These are phyloP conservation scores for Fraxinus greggii DNA, from an alignment of 305 asterid species.

Conservation along the genomic window DNA sequence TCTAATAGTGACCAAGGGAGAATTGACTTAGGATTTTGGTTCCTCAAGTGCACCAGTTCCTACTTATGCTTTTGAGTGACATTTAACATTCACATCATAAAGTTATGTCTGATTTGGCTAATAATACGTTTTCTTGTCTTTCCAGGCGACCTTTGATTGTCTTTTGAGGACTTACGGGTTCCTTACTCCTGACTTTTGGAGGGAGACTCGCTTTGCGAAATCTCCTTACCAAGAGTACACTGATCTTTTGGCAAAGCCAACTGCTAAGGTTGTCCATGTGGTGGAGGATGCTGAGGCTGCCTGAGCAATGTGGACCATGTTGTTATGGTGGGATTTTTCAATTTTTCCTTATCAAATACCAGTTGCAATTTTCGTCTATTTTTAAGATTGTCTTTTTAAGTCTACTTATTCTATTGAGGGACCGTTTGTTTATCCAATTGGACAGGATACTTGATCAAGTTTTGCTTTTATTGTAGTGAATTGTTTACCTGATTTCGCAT, in stretches of 20 bases:
- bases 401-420: not conserved
- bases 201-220: slow-evolving; percentile 61
- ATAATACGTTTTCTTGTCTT: not conserved
- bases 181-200: slow-evolving; percentile 85
- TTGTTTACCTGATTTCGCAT: not conserved
- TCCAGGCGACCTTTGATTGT: slow-evolving; percentile 89
- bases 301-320: slow-evolving; percentile 17
- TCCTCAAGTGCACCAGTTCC: not conserved
- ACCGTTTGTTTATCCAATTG: not conserved
- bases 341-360: not conserved
- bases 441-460: not conserved
- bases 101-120: not conserved
- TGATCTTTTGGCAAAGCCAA: slow-evolving; percentile 60
- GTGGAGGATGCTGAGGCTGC: slow-evolving; percentile 44
- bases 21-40: not conserved
- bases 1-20: not conserved
- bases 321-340: slow-evolving; percentile 1
- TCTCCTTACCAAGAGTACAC: slow-evolving; percentile 82
- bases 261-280: slow-evolving; percentile 45
- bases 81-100: not conserved
- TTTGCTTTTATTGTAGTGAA: not conserved
- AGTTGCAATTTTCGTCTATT: slow-evolving; percentile 17
- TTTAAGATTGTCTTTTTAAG: not conserved
- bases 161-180: slow-evolving; percentile 76
- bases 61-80: not conserved